A percentile compares a stretch with the other conserved stretches of the same genome.
These are phyloP conservation scores for Dioscorea dumetorum DNA, from an alignment of 106 monocot genomes.

Conservation along the genomic window DNA sequence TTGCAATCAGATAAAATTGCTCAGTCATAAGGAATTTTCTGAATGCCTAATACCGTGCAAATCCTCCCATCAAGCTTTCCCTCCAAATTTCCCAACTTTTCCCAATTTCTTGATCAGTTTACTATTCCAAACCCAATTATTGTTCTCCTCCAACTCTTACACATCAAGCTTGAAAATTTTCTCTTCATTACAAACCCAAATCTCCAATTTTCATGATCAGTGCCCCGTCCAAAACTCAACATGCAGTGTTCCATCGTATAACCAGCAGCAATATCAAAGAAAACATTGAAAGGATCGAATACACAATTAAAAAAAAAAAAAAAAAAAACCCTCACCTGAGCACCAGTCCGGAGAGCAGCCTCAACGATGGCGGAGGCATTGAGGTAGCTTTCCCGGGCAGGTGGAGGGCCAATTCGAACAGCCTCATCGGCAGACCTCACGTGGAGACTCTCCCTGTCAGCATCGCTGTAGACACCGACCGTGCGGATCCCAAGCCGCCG, in stretches of 20 bases:
- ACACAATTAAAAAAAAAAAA: background rate
- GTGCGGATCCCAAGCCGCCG: slow-evolving; percentile 74
- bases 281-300: background rate
- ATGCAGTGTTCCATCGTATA: background rate
- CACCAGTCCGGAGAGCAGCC: slow-evolving; percentile 74
- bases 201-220: background rate
- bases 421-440: slow-evolving; percentile 81
- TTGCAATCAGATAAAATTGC: no score
- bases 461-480: slow-evolving; percentile 97
- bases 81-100: no score
- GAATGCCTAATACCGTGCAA: no score
- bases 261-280: background rate
- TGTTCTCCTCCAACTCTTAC: no score
- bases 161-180: no score
- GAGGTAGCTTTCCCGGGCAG: slow-evolving; percentile 84
- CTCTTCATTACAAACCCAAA: no score
- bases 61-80: no score
- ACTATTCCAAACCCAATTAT: no score
- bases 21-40: no score
- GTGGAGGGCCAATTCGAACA: slow-evolving; percentile 73
- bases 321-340: slow-evolving; percentile 58
- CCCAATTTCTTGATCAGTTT: no score
- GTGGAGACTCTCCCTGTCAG: slow-evolving; percentile 63
- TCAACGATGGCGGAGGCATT: slow-evolving; percentile 64
- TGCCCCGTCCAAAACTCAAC: background rate